These are phyloP conservation scores for Geranium brycei DNA, from an alignment of 345 rosid genomes.

Conservation along the genomic window DNA sequence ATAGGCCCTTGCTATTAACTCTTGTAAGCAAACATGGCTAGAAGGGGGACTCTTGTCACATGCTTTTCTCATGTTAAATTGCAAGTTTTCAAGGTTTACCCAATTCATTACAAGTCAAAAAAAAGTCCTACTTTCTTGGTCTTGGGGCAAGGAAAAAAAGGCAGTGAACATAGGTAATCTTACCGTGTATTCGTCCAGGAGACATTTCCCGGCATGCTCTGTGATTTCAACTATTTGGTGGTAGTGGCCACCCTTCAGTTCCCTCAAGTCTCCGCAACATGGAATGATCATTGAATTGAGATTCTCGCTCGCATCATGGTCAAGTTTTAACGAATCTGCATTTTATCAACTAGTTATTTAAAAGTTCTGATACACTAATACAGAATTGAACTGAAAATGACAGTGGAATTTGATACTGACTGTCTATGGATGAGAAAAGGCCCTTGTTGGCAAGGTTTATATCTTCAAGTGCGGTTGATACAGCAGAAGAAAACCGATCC, in stretches of 20 bases:
- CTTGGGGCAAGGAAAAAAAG: too few species aligned
- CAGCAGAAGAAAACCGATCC: constrained; percentile 56
- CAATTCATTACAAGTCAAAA: too few species aligned
- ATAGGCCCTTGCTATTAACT: too few species aligned
- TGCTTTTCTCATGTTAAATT: too few species aligned
- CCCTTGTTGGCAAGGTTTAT: constrained; percentile 46
- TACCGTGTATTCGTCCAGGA: constrained; percentile 73
- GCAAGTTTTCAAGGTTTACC: too few species aligned
- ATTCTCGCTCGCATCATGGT: constrained; percentile 70
- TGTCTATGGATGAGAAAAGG: constrained; percentile 56
- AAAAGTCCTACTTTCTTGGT: too few species aligned
- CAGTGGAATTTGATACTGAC: constrained; percentile 37
- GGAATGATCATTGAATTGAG: constrained; percentile 75
- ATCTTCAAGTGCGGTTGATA: constrained; percentile 55
- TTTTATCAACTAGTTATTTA: not conserved
- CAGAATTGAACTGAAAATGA: too few species aligned
- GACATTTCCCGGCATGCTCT: constrained; percentile 80
- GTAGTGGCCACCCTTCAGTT: constrained; percentile 74
- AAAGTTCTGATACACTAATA: too few species aligned
- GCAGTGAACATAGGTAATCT: constrained; percentile 6
- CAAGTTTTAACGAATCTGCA: constrained; percentile 84
- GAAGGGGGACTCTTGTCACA: too few species aligned
- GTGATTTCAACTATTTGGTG: constrained; percentile 73
- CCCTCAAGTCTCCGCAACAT: constrained; percentile 65
- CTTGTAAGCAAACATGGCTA: too few species aligned